phyloP scores from a whole-genome alignment of 306 rosid species.

The Mimosa pudica region DNA sequence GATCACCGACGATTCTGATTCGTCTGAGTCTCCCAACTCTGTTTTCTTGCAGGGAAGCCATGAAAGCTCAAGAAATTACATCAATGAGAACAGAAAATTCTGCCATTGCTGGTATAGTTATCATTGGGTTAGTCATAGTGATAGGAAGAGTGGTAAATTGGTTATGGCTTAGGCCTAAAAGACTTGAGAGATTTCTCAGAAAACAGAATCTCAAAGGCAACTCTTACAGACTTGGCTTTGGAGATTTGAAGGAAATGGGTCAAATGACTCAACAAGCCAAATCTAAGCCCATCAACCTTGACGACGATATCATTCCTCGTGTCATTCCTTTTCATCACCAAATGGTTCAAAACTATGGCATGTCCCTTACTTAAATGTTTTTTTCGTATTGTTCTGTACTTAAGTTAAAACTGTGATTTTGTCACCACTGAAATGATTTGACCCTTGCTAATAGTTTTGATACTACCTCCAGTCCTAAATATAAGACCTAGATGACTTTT shows the following conservation, averaged over 20 bases:
- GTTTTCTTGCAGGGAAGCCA: neutral
- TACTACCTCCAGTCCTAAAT: no score
- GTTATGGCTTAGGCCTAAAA: slow-evolving; percentile 21
- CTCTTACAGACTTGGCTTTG: slow-evolving; percentile 27
- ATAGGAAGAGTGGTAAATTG: slow-evolving; percentile 20
- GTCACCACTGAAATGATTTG: no score
- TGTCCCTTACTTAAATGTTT: neutral
- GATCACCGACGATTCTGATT: neutral
- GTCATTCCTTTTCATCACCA: neutral
- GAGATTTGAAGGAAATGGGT: slow-evolving; percentile 3
- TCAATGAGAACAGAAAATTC: neutral
- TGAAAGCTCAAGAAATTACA: neutral
- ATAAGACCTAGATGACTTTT: no score
- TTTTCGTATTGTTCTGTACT: no score
- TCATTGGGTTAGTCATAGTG: neutral
- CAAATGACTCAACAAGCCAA: neutral
- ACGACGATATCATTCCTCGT: neutral
- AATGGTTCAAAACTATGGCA: neutral
- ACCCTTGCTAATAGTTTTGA: no score
- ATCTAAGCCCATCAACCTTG: neutral
- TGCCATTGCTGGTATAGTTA: neutral
- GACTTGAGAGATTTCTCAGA: slow-evolving; percentile 29
- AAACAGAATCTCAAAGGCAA: slow-evolving; percentile 27
- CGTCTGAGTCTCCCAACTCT: neutral
- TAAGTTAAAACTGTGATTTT: no score